phyloP scores from a whole-genome alignment of 176 grass and related monocot species.

The Musa beccarii region DNA sequence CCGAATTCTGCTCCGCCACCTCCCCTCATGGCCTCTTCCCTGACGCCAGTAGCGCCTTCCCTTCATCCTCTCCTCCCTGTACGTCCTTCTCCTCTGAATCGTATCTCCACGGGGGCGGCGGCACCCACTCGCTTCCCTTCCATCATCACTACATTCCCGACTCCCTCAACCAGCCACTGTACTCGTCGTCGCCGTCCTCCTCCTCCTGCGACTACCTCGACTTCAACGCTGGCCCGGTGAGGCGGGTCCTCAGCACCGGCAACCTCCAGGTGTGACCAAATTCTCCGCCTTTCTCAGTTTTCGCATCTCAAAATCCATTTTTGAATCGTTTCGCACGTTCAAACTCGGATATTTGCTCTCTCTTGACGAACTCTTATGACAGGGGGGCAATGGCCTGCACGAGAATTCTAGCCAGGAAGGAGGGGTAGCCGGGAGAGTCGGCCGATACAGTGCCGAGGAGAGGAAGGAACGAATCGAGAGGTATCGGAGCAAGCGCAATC shows the following conservation, averaged over 20 bases:
- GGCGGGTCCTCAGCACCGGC: slow-evolving; percentile 80
- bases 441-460: slow-evolving; percentile 72
- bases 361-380: slow-evolving; percentile 1
- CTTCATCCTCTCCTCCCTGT: slow-evolving; percentile 26
- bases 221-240: slow-evolving; percentile 46
- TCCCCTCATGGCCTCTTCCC: slow-evolving; percentile 24
- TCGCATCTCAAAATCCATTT: background rate
- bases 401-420: slow-evolving; percentile 30
- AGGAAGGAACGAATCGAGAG: slow-evolving; percentile 67
- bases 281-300: background rate
- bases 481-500: slow-evolving; percentile 73
- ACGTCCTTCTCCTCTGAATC: slow-evolving; percentile 30
- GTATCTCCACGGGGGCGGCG: slow-evolving; percentile 45
- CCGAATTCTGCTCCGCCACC: slow-evolving; percentile 28
- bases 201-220: slow-evolving; percentile 56
- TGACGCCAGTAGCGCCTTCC: slow-evolving; percentile 24
- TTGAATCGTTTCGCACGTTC: background rate
- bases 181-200: slow-evolving; percentile 51
- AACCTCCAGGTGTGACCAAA: slow-evolving; percentile 74
- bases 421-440: slow-evolving; percentile 16
- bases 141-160: background rate
- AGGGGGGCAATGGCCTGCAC: slow-evolving; percentile 49
- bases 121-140: slow-evolving; percentile 51
- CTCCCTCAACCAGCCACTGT: slow-evolving; percentile 22
- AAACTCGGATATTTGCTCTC: background rate